Conservation (phyloP, 345 rosid genomes). For the Salix arbutifolia region DNA sequence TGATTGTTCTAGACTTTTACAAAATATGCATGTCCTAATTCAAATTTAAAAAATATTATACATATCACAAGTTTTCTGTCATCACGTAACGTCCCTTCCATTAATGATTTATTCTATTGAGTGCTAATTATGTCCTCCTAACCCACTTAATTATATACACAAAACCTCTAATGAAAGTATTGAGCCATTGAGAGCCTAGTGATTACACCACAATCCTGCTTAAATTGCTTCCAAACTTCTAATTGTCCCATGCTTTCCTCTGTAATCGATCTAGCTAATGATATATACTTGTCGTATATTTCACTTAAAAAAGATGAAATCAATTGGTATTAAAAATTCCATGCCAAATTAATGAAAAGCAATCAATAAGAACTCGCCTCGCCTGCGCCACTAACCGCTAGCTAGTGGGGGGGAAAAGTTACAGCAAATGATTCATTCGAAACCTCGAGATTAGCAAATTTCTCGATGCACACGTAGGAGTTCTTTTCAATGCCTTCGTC, state of each 20-base stretch:
- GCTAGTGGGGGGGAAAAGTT: too few relatives aligned
- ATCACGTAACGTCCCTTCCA: too few relatives aligned
- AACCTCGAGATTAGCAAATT: too few relatives aligned
- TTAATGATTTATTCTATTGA: neutral
- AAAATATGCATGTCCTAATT: too few relatives aligned
- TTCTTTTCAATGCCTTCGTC: too few relatives aligned
- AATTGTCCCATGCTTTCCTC: conserved; percentile 6
- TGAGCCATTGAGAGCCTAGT: neutral
- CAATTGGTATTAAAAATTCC: neutral
- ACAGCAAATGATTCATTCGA: too few relatives aligned
- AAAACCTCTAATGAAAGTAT: neutral
- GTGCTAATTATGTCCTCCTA: neutral
- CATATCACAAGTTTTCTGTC: too few relatives aligned
- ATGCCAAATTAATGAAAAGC: neutral
- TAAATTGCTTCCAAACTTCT: conserved; percentile 3
- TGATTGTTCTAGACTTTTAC: too few relatives aligned
- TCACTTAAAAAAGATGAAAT: conserved; percentile 7
- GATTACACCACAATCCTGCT: conserved; percentile 8
- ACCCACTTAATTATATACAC: neutral
- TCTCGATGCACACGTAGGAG: too few relatives aligned
- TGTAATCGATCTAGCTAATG: neutral
- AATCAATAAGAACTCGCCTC: neutral
- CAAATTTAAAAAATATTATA: accelerated
- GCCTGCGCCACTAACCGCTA: neutral
- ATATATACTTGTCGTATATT: conserved; percentile 15